Conservation (phyloP, 164 flowering plant species). For the Brasenia schreberi region DNA sequence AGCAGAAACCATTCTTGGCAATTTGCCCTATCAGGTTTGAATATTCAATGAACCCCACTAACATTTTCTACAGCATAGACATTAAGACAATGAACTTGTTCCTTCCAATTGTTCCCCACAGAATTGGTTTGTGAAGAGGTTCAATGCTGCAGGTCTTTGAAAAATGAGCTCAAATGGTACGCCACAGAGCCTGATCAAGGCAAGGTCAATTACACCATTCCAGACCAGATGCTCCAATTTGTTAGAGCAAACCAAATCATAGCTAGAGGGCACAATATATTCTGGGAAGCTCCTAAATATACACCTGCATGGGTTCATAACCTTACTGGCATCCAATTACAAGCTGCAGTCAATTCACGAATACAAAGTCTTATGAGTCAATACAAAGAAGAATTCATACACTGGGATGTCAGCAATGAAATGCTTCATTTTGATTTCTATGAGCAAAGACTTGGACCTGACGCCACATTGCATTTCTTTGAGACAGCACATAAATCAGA, state of each 20-base stretch:
- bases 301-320: conserved; percentile 73
- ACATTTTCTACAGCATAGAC: too few species aligned
- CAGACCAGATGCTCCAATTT: conserved; percentile 67
- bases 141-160: conserved; percentile 92
- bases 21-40: conserved; percentile 69
- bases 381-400: conserved; percentile 66
- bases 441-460: conserved; percentile 53
- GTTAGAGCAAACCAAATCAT: conserved; percentile 42
- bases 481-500: conserved; percentile 50
- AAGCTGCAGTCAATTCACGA: conserved; percentile 38
- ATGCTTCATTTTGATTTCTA: conserved; percentile 88
- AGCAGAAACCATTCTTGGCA: conserved; percentile 68
- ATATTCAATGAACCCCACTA: too few species aligned
- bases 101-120: too few species aligned
- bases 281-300: conserved; percentile 84
- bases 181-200: conserved; percentile 70
- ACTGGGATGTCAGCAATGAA: conserved; percentile 97
- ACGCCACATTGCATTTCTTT: conserved; percentile 60
- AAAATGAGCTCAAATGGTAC: conserved; percentile 92
- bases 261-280: conserved; percentile 85
- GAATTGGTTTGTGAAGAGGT: conserved; percentile 71
- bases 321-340: conserved; percentile 34
- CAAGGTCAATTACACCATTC: conserved; percentile 47
- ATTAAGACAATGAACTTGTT: too few species aligned
- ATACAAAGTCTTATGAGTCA: conserved; percentile 58